Conservation (phyloP, 108 stramenopile species). For the Pinguiococcus pyrenoidosus region DNA sequence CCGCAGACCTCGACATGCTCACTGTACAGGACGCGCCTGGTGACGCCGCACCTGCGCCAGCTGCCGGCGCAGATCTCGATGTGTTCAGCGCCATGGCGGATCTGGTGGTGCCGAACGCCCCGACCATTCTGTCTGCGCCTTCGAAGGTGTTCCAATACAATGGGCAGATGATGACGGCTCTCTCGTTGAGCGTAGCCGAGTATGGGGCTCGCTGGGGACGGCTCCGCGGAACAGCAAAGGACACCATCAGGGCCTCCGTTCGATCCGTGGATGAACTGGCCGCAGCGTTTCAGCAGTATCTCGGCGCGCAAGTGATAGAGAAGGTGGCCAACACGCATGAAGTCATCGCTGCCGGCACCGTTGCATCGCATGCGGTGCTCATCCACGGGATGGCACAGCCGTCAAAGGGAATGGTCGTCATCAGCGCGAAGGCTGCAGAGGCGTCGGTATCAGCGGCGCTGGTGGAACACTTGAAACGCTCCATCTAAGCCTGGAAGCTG, state of each 20-base stretch:
- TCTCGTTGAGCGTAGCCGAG: not conserved
- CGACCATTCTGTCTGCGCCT: not conserved
- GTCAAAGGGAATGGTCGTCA: too few species aligned
- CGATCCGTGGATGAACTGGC: not conserved
- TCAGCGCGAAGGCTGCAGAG: too few species aligned
- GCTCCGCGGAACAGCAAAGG: not conserved
- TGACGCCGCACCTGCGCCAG: too few species aligned
- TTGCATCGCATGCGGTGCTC: too few species aligned
- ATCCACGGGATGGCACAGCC: too few species aligned
- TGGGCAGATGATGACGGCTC: not conserved
- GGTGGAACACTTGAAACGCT: too few species aligned
- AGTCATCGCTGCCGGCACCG: not conserved
- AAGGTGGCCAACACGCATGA: not conserved
- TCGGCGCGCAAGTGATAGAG: not conserved
- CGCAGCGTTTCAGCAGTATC: not conserved
- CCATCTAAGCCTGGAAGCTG: too few species aligned
- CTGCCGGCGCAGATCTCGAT: too few species aligned
- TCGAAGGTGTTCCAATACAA: not conserved
- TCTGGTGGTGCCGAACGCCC: not conserved
- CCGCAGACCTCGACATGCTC: too few species aligned
- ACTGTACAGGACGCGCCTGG: too few species aligned
- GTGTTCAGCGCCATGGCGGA: not conserved
- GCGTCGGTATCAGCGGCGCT: too few species aligned
- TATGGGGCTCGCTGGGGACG: not conserved
- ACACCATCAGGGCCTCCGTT: not conserved